Evolutionary conservation across 306 rosid species (phyloP), one percentile per base, ranked within the genome.

Genomic region (Malus fusca): DNA sequence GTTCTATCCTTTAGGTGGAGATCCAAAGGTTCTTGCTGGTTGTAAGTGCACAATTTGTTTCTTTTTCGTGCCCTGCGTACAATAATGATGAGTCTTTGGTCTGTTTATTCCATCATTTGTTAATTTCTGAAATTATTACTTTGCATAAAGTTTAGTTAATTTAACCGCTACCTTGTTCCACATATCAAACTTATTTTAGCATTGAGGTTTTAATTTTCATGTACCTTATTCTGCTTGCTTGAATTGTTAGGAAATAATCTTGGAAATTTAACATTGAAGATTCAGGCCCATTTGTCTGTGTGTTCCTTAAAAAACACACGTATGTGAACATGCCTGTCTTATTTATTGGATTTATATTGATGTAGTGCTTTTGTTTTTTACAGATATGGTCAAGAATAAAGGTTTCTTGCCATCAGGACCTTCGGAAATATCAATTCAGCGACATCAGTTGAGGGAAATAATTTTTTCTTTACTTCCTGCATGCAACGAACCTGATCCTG

Each of bases 311-410:
- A 60, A 61, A 61, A 6, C n/a, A 62, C 21, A 26, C 66, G 6
- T 26, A 28, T 6, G 66, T 28, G 10, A 14, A 28, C 12, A 10
- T n/a, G 13, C 23, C 8, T 14, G 37, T 26, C 66, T 26, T 31
- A 18, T 66, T 66, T 44, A 62, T 73, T 60, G 59, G 23, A 43
- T 68, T 26, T 21, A 25, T 26, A 74, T 61, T 25, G 44, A 69
- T 76, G 26, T 46, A 60, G 63, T 65, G 35, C 76, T 11, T 31
- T 64, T 28, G 6, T 64, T 60, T 60, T 73, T 78, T 82, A 73
- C 91, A 95, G 98, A 95, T 89, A 95, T 95, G 98, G 97, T 95
- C 71, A 95, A 95, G 88, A 85, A 95, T 85, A 92, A 95, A 87
- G 98, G 97, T 72, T 92, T 95, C 85, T 80, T 95, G 86, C 98